phyloP scores from a whole-genome alignment of 768 basidiomycete species.

The Leccinum arenicola region DNA sequence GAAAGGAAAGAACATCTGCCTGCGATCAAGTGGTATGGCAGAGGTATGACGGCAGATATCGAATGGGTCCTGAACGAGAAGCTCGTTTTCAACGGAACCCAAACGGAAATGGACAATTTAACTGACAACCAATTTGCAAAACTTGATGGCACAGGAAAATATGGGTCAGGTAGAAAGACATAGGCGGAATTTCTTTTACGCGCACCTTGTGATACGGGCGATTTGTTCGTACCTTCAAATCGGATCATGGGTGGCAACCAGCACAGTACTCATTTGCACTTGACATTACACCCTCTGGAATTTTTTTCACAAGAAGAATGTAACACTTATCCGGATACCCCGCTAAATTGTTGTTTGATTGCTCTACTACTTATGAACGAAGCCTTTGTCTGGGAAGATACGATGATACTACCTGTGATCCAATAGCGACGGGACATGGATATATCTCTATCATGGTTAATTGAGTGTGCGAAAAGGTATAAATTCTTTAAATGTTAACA shows the following conservation, averaged over 20 bases:
- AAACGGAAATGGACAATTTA: neutral
- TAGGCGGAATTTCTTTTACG: no score
- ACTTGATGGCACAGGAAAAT: no score
- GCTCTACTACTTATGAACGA: neutral
- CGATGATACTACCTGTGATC: slow-evolving; percentile 4
- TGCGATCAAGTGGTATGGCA: slow-evolving; percentile 50
- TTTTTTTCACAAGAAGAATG: no score
- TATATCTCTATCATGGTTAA: slow-evolving; percentile 8
- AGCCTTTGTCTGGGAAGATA: slow-evolving; percentile 10
- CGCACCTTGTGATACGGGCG: no score
- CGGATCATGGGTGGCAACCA: no score
- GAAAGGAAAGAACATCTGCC: slow-evolving; percentile 41
- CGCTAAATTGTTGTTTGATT: no score
- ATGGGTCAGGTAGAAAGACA: no score
- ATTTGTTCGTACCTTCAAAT: no score
- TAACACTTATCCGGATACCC: no score
- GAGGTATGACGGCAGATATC: slow-evolving; percentile 29
- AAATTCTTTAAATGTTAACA: neutral
- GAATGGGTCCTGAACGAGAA: slow-evolving; percentile 51
- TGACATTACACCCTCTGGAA: no score
- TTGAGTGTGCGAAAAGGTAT: neutral
- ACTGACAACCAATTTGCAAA: neutral
- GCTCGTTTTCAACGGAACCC: neutral
- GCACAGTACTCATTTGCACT: no score
- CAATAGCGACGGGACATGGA: neutral